A percentile compares a stretch with the other conserved stretches of the same genome.
Conservation (phyloP, 352 stramenopile species). For the Phytopythium cucurbitacearum region DNA sequence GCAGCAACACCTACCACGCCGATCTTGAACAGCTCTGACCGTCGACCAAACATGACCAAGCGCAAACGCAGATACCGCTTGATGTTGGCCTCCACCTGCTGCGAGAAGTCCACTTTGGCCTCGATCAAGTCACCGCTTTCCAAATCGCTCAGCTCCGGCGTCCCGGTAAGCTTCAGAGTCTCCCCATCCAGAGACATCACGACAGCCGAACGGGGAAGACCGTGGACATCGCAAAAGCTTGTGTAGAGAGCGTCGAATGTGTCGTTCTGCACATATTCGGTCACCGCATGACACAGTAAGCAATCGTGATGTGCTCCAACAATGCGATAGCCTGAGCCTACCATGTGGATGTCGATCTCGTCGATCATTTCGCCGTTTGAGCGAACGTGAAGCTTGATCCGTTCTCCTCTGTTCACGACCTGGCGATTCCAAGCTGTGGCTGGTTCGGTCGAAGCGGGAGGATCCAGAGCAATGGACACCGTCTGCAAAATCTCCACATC, state of each 20-base stretch:
- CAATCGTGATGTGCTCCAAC: background rate
- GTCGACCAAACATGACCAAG: constrained; percentile 45
- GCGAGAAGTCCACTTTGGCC: constrained; percentile 66
- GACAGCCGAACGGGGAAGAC: constrained; percentile 50
- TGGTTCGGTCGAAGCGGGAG: too few species aligned
- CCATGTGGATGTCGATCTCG: constrained; percentile 54
- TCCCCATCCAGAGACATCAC: constrained; percentile 62
- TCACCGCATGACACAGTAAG: background rate
- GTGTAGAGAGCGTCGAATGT: constrained; percentile 58
- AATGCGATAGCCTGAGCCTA: constrained; percentile 8
- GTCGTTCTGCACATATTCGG: constrained; percentile 35
- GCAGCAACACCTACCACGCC: constrained; percentile 34
- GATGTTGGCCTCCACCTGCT: constrained; percentile 37
- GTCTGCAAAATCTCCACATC: constrained; percentile 8
- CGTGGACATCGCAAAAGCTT: constrained; percentile 60
- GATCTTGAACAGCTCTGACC: constrained; percentile 65
- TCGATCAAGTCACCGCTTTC: constrained; percentile 66
- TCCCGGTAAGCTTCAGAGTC: constrained; percentile 18
- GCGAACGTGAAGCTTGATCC: constrained; percentile 47
- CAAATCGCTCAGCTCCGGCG: constrained; percentile 30
- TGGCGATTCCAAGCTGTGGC: background rate
- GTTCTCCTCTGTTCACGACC: constrained; percentile 39
- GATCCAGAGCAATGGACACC: background rate
- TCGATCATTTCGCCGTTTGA: constrained; percentile 54
- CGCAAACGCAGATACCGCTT: constrained; percentile 54